Base-by-base conservation (phyloP, 805 yeast genomes). In the Teunomyces atbi region DNA sequence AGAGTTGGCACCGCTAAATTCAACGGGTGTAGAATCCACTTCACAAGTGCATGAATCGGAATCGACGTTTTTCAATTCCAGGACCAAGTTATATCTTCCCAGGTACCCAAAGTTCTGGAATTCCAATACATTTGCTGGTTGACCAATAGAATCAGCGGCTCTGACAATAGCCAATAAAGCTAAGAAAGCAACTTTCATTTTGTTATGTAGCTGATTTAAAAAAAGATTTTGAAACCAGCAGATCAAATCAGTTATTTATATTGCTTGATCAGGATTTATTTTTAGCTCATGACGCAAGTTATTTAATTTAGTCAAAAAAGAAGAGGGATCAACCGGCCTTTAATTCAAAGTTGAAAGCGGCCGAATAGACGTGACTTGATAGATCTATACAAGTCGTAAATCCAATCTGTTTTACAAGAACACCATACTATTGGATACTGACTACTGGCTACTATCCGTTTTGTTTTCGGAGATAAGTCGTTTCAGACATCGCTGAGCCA, bases 1-100 rank as follows among this genome's bases (percentile, higher is more conserved):
- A 21, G 89, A 66, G 57, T 83, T 79, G 18, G 78, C 47, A 19
- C 92, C 92, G 7, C 74, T 65, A 53, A 82, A 81, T 4, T 57
- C 23, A 1, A 71, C 65, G 48, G 68, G 60, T n/a, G 65, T 61
- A 4, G 52, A 47, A 47, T 73, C 65, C 29, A 70, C 53, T 26
- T 63, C 68, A 57, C 86, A 77, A 7, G 75, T 58, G 64, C 87
- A 82, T 3, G 65, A 54, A 41, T 73, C 76, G 23, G 68, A 55
- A 41, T 66, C 63, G 3, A 71, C 59, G 33, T 78, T 65, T 41
- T 68, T 72, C 26, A 82, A 62, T 7, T 61, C 58, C 33, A 61
- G 59, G 12, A 82, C 86, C 42, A 73, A 70, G 53, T 56, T 68
- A 59, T 77, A 82, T 47, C 68, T 61, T 6, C 87, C 87, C 3